Conservation (phyloP, 2,329 filamentous ascomycete species). For the Fusarium pseudonygamai region DNA sequence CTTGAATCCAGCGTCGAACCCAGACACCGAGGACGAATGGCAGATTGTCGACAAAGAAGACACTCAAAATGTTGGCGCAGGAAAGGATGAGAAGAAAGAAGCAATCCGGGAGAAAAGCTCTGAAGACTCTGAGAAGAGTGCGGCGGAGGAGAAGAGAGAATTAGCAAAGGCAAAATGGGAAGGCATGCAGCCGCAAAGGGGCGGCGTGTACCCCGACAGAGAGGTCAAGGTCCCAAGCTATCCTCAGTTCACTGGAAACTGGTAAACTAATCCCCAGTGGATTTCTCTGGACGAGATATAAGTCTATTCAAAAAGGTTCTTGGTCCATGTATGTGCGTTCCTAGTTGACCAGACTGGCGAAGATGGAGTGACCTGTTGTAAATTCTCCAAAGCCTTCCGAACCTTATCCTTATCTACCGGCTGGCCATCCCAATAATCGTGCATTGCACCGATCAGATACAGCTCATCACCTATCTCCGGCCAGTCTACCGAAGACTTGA, state of each 20-base stretch:
- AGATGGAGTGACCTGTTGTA: neutral
- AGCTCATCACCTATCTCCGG: neutral
- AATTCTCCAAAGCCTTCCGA: neutral
- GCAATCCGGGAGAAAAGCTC: rapidly evolving
- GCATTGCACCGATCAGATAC: neutral
- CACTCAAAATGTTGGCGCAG: rapidly evolving
- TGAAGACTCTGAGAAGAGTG: neutral
- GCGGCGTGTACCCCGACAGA: neutral
- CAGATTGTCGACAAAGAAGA: slow-evolving; percentile 9
- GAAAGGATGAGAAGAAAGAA: neutral
- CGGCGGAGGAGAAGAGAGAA: neutral
- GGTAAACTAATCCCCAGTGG: neutral
- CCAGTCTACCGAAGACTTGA: slow-evolving; percentile 4
- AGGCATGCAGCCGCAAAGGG: neutral
- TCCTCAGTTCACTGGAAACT: neutral
- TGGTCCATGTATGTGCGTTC: neutral
- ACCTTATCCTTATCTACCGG: neutral
- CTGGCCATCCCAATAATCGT: neutral
- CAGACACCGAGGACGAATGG: slow-evolving; percentile 10
- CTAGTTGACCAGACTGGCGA: neutral
- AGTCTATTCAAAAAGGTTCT: neutral
- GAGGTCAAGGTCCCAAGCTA: slow-evolving; percentile 5
- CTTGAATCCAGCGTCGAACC: neutral
- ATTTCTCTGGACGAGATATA: rapidly evolving
- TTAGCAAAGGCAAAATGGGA: neutral